Percentiles rank a stretch among this genome's conserved stretches.
These are phyloP conservation scores for Blastomyces parvus DNA, from an alignment of 2,329 filamentous ascomycete genomes.

Conservation along the genomic window DNA sequence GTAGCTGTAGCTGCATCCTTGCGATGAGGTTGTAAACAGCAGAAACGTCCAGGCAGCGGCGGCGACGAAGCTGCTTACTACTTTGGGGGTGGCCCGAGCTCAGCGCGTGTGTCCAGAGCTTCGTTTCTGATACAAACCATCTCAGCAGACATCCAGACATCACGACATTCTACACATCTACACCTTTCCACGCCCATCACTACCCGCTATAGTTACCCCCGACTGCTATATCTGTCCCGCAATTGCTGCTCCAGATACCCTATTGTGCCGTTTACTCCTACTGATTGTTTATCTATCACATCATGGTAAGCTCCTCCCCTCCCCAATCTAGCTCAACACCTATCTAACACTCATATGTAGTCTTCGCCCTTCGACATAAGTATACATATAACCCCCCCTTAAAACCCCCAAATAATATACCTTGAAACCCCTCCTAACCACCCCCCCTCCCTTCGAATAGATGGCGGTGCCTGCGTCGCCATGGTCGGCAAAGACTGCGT, in stretches of 20 bases:
- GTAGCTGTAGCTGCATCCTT: too few relatives aligned
- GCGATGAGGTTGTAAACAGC: too few relatives aligned
- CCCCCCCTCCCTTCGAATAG: slow-evolving; percentile 27
- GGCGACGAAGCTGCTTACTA: not conserved
- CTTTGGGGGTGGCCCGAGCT: slow-evolving; percentile 3
- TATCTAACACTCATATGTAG: slow-evolving; percentile 41
- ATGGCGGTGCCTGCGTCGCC: slow-evolving; percentile 89
- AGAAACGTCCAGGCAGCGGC: slow-evolving; percentile 6
- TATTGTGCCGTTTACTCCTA: not conserved
- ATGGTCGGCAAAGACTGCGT: slow-evolving; percentile 99
- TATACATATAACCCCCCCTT: slow-evolving; percentile 37
- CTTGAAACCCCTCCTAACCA: slow-evolving; percentile 6
- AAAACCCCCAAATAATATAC: not conserved
- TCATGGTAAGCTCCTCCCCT: slow-evolving; percentile 24
- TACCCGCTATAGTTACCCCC: too few relatives aligned
- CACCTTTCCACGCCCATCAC: not conserved
- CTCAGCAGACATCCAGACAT: not conserved
- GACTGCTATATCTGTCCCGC: too few relatives aligned
- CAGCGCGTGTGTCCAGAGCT: not conserved
- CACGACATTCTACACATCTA: not conserved
- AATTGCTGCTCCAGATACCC: too few relatives aligned
- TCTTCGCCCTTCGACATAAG: slow-evolving; percentile 93
- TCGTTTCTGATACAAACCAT: too few relatives aligned
- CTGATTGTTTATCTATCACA: slow-evolving; percentile 5
- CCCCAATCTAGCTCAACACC: slow-evolving; percentile 11